phyloP scores from a whole-genome alignment of 192 early-diverging fungal genomes.

The Linnemannia exigua region DNA sequence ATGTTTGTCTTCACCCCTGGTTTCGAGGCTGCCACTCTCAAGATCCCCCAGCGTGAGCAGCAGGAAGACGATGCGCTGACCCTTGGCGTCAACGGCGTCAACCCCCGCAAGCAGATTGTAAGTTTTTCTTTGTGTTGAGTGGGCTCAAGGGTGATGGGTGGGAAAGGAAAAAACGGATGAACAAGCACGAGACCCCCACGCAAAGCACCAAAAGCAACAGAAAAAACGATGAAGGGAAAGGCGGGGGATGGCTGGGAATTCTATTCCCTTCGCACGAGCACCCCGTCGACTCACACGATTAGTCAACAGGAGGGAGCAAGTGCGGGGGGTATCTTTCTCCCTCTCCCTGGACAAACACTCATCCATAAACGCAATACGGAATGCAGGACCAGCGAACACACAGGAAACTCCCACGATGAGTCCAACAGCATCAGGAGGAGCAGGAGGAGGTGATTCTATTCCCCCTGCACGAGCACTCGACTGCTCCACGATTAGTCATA shows the following conservation, averaged over 20 bases:
- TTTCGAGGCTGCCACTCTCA: slow-evolving; percentile 98
- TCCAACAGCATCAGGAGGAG: too few relatives aligned
- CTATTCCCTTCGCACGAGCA: neutral
- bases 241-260: neutral
- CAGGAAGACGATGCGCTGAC: slow-evolving; percentile 64
- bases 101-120: slow-evolving; percentile 91
- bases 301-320: neutral
- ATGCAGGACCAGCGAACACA: too few relatives aligned
- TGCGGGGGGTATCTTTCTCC: too few relatives aligned
- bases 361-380: too few relatives aligned
- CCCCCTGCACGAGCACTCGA: neutral
- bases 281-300: neutral
- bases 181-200: neutral
- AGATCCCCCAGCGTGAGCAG: slow-evolving; percentile 82
- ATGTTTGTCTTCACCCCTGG: slow-evolving; percentile 99
- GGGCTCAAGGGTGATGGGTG: slow-evolving; percentile 3
- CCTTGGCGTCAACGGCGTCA: slow-evolving; percentile 62
- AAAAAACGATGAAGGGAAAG: neutral
- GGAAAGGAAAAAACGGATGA: neutral
- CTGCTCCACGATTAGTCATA: neutral
- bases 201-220: slow-evolving; percentile 7
- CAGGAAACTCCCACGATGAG: too few relatives aligned
- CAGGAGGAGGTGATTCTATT: neutral
- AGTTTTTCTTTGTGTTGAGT: slow-evolving; percentile 39
- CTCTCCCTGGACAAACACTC: too few relatives aligned